Evolutionary conservation across 306 rosid species (phyloP), one percentile per base, ranked within the genome.

Genomic region (Pyrus betulifolia): DNA sequence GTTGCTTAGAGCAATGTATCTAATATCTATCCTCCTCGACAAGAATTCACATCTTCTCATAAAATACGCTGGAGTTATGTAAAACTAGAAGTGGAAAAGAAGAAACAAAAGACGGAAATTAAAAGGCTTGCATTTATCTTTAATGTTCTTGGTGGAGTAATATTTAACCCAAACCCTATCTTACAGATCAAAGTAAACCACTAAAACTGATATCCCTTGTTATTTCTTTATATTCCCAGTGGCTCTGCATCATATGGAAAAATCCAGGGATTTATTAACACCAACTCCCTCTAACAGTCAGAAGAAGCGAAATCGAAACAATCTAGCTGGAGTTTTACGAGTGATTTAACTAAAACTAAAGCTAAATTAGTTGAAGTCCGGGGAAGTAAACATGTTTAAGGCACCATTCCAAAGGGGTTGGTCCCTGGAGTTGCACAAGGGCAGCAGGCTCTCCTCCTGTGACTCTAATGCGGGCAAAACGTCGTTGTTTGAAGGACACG

Each of bases 321-420:
- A 68, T 30, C 35, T 65, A 27, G 22, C 42, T 11, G 23, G 22
- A 67, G 62, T 6, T 22, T 51, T 57, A 23, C 23, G 23, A n/a
- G 61, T 14, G 11, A 28, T 52, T 11, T 25, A 18, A 18, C 21
- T 17, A 17, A 17, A 22, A 61, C 57, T 8, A 2, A 12, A 14
- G 64, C 51, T 73, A 60, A 64, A 7, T 85, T 76, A 84, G 74
- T 83, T 71, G 6, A 76, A 71, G 18, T 52, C 67, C 5, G 67
- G 10, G 4, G 69, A 28, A 60, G 85, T 27, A 18, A 63, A 77
- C 73, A 71, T 52, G 81, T 83, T 74, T 51, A 82, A 74, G 83
- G 85, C 49, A 76, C 80, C 76, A 75, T 60, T 82, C 87, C 96
- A 84, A 11, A 78, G 60, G 22, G 88, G 69, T 19, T 81, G 84